Percentiles rank a stretch among this genome's conserved stretches.
Conservation (phyloP, 169 alveolate species). For the Sarcocystis neurona region DNA sequence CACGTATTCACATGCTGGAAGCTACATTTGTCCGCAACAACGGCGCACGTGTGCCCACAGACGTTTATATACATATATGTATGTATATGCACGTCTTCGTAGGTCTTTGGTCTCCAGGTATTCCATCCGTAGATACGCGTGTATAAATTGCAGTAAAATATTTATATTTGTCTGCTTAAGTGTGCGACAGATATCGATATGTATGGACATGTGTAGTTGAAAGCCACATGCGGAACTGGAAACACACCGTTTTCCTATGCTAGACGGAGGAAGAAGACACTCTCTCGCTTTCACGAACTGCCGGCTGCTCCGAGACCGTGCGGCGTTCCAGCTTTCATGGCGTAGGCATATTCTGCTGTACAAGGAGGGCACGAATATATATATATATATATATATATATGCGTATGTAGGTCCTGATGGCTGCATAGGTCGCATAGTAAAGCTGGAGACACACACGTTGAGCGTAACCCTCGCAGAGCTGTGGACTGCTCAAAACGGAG, state of each 20-base stretch:
- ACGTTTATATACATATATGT: neutral
- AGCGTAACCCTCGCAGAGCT: conserved; percentile 46
- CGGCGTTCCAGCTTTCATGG: neutral
- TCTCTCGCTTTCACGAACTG: neutral
- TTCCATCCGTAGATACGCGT: neutral
- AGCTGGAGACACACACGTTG: neutral
- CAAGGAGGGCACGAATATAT: neutral
- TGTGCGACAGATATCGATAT: neutral
- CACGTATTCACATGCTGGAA: too few species aligned
- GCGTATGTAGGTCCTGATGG: neutral
- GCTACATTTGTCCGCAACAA: too few species aligned
- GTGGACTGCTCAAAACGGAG: conserved; percentile 49
- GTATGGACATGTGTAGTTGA: neutral
- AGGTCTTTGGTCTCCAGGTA: neutral
- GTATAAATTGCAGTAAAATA: neutral
- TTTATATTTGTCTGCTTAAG: neutral
- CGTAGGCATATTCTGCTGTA: neutral
- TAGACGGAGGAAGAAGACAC: neutral
- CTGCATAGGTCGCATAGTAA: neutral
- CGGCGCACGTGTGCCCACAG: neutral
- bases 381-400: neutral
- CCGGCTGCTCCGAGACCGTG: neutral
- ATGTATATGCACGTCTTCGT: neutral
- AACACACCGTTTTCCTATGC: conserved; percentile 36
- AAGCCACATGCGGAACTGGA: conserved; percentile 43